phyloP scores from a whole-genome alignment of 2,329 filamentous ascomycete species.

The Leptographium galeiforme region DNA sequence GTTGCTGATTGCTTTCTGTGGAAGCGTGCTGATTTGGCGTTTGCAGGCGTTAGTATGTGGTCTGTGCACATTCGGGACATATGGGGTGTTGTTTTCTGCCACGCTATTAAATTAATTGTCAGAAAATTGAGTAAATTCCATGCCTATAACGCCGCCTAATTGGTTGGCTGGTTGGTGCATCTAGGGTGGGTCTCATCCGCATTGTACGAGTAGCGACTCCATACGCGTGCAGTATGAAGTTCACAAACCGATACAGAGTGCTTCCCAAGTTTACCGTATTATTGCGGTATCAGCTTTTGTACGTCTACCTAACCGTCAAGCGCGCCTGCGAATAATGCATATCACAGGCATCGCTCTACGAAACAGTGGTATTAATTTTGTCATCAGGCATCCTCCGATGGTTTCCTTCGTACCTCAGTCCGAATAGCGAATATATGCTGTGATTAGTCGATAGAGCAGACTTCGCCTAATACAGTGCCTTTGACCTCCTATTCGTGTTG shows the following conservation, averaged over 20 bases:
- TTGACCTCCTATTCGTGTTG: not conserved
- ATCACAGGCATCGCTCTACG: too few species aligned
- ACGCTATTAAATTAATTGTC: not conserved
- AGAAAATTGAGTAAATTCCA: not conserved
- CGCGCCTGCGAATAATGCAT: too few species aligned
- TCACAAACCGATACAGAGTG: not conserved
- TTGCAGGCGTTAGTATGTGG: slow-evolving; percentile 3
- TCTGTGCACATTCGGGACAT: slow-evolving; percentile 5
- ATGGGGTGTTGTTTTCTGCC: not conserved
- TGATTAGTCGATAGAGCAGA: not conserved
- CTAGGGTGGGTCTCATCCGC: not conserved
- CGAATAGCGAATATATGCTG: not conserved
- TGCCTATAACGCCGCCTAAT: not conserved
- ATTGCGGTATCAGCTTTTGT: not conserved
- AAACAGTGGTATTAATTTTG: too few species aligned
- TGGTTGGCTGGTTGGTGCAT: not conserved
- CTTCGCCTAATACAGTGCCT: not conserved
- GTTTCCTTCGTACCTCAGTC: too few species aligned
- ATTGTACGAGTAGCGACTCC: not conserved
- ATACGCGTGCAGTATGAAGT: not conserved
- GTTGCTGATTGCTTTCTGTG: slow-evolving; percentile 38
- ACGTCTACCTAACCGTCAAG: not conserved
- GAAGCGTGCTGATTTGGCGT: slow-evolving; percentile 12
- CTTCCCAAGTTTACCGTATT: not conserved
- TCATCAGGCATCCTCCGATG: too few species aligned